Conservation (phyloP, 2,329 filamentous ascomycete species). For the Cladosporium phlei region DNA sequence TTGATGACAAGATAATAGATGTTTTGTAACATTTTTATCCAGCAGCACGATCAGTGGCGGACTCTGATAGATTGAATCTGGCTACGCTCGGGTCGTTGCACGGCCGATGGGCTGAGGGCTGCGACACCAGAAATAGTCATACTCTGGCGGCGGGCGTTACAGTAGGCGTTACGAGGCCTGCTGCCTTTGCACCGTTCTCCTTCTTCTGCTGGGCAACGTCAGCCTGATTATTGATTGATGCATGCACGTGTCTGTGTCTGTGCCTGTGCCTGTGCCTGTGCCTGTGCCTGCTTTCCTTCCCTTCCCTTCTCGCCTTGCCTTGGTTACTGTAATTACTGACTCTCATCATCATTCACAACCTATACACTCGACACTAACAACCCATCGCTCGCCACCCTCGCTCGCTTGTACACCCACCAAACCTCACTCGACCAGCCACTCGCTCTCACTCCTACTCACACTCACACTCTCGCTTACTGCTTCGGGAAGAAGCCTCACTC, state of each 20-base stretch:
- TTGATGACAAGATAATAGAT: too few relatives aligned
- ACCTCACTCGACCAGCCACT: not conserved
- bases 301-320: not conserved
- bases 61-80: not conserved
- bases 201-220: too few relatives aligned
- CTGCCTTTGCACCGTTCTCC: too few relatives aligned
- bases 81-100: not conserved
- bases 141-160: not conserved
- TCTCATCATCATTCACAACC: not conserved
- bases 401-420: not conserved
- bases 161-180: not conserved
- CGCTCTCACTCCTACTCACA: not conserved
- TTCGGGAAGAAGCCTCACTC: constrained; percentile 11
- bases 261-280: not conserved
- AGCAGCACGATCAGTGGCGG: too few relatives aligned
- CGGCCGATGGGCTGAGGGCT: not conserved
- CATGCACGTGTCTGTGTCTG: not conserved
- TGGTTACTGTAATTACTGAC: not conserved
- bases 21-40: too few relatives aligned
- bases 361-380: not conserved
- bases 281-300: not conserved
- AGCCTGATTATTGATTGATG: too few relatives aligned
- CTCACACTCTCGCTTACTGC: constrained; percentile 7
- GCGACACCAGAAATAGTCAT: constrained; percentile 6
- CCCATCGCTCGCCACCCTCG: constrained; percentile 7